These are phyloP conservation scores for Alternaria incomplexa DNA, from an alignment of 2,329 filamentous ascomycete species.

Conservation along the genomic window DNA sequence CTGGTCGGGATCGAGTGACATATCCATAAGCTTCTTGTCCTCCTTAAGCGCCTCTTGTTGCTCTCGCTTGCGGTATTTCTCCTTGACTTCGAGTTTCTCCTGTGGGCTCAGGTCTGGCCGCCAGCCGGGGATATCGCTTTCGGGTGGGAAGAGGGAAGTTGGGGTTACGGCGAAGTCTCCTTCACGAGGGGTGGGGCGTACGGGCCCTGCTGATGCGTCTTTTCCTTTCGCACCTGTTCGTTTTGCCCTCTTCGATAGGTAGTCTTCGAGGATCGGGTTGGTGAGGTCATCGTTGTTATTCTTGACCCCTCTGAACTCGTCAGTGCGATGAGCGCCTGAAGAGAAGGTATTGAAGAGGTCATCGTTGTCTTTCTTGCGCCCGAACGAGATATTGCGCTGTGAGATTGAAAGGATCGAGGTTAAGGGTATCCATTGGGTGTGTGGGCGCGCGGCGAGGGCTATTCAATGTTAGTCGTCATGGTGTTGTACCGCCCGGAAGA, in stretches of 20 bases:
- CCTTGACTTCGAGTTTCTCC: slow-evolving; percentile 22
- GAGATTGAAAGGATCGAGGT: slow-evolving; percentile 20
- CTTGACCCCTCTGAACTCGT: not conserved
- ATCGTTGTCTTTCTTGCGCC: slow-evolving; percentile 14
- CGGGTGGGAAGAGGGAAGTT: slow-evolving; percentile 32
- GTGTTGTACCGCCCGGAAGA: not conserved
- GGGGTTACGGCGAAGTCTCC: slow-evolving; percentile 24
- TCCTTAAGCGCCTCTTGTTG: slow-evolving; percentile 15
- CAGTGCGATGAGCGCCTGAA: too few species aligned
- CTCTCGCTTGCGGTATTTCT: slow-evolving; percentile 11
- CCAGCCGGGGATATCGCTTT: slow-evolving; percentile 35
- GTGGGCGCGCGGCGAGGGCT: slow-evolving; percentile 34
- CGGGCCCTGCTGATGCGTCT: not conserved
- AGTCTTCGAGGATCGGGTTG: slow-evolving; percentile 70
- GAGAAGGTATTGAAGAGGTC: slow-evolving; percentile 13
- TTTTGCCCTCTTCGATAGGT: slow-evolving; percentile 38
- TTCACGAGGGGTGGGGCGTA: slow-evolving; percentile 15
- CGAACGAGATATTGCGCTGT: slow-evolving; percentile 21
- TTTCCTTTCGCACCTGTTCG: slow-evolving; percentile 1
- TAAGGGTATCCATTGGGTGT: slow-evolving; percentile 18
- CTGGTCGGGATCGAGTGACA: slow-evolving; percentile 74
- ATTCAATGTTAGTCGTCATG: slow-evolving; percentile 9
- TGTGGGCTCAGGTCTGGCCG: slow-evolving; percentile 19
- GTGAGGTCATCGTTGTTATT: slow-evolving; percentile 25
- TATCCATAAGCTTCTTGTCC: slow-evolving; percentile 62